Percentiles rank a stretch among this genome's conserved stretches.
Conservation (phyloP, 768 basidiomycete genomes). For the Boletus sp. region DNA sequence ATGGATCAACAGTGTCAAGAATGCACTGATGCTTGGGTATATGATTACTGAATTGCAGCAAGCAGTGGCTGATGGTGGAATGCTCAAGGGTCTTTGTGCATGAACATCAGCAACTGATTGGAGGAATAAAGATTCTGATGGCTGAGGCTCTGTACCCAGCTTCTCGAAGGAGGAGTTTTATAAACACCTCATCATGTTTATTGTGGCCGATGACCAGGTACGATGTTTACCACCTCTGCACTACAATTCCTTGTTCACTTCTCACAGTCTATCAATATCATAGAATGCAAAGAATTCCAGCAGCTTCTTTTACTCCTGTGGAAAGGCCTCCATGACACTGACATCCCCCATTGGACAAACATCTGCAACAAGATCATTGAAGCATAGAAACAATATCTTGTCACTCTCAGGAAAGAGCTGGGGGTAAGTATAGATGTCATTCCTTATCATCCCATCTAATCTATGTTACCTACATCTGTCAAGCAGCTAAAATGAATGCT, state of each 20-base stretch:
- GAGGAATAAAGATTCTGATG: not conserved
- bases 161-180: not conserved
- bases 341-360: not conserved
- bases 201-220: not conserved
- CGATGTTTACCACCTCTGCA: not conserved
- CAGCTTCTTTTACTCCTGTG: not conserved
- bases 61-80: not conserved
- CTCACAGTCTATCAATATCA: not conserved
- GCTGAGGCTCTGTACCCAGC: not conserved
- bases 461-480: no score
- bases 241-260: not conserved
- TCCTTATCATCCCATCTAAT: no score
- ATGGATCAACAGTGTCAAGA: not conserved
- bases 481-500: no score
- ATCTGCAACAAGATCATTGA: not conserved
- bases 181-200: not conserved
- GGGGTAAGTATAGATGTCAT: not conserved
- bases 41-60: not conserved
- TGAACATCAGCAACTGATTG: no score
- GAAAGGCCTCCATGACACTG: not conserved
- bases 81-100: not conserved
- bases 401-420: not conserved
- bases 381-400: not conserved
- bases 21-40: not conserved
- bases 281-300: not conserved